Evolutionary conservation across 2,329 filamentous ascomycete species (phyloP).

Genomic region (Penicillium expansum): DNA sequence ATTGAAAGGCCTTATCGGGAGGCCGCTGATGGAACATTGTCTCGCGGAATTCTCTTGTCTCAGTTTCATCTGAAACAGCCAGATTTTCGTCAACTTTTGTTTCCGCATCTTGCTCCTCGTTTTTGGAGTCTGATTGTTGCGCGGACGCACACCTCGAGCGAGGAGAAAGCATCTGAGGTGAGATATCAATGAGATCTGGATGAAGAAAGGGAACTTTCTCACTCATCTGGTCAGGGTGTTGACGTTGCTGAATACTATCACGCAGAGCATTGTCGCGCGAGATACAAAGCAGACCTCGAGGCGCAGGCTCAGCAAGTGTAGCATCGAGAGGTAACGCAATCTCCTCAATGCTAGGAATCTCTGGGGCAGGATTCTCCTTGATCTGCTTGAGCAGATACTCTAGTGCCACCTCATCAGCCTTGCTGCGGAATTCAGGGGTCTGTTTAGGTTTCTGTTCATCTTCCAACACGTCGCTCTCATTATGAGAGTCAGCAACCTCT

Average conservation of each 20-base stretch:
- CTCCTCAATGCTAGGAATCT: background rate
- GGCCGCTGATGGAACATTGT: slow-evolving; percentile 4
- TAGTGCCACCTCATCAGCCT: background rate
- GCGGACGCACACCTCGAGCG: background rate
- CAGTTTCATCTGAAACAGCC: background rate
- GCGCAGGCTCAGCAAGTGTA: background rate
- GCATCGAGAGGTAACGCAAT: background rate
- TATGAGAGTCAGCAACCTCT: background rate
- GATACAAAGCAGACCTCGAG: background rate
- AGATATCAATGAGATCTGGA: slow-evolving; percentile 6
- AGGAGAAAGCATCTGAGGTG: background rate
- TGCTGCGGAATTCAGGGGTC: background rate
- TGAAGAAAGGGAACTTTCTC: background rate
- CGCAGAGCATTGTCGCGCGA: background rate
- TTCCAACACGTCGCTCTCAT: background rate
- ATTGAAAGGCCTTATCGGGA: background rate
- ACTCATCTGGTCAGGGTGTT: background rate
- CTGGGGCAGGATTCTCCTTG: background rate
- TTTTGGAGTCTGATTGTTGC: background rate
- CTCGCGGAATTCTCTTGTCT: background rate
- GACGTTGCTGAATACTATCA: background rate
- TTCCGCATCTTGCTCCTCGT: background rate
- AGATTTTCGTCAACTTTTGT: background rate
- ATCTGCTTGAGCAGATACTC: background rate
- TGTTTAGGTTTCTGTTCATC: background rate